Conservation (phyloP, 2,329 filamentous ascomycete species). For the Chalaropsis ovoidea region DNA sequence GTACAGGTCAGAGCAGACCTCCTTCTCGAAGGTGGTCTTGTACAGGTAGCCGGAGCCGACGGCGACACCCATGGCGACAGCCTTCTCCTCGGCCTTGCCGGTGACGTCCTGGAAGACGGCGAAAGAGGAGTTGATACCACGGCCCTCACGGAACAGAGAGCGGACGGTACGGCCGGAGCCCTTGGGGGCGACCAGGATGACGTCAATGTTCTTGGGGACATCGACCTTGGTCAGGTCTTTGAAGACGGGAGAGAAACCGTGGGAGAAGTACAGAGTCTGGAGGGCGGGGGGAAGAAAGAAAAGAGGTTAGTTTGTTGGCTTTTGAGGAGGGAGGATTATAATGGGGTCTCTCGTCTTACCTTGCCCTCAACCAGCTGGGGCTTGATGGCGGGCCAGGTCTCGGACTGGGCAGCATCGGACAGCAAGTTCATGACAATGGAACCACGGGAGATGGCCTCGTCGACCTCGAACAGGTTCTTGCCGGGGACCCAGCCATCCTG, state of each 20-base stretch:
- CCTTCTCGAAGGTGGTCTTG: constrained; percentile 99
- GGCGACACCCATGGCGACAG: constrained; percentile 89
- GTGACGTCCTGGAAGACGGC: constrained; percentile 98
- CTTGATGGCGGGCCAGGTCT: constrained; percentile 98
- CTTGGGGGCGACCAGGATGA: constrained; percentile 99
- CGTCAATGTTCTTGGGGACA: constrained; percentile 87
- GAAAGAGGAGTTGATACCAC: constrained; percentile 98
- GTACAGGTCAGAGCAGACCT: constrained; percentile 99
- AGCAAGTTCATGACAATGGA: constrained; percentile 99
- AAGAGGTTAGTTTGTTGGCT: not conserved
- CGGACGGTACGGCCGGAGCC: constrained; percentile 97
- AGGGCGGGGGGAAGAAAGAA: not conserved
- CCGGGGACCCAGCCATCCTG: constrained; percentile 97
- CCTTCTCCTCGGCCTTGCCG: constrained; percentile 96
- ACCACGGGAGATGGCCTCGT: constrained; percentile 86
- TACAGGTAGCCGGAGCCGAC: constrained; percentile 98
- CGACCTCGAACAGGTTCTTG: constrained; percentile 98
- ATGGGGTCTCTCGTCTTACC: constrained; percentile 42
- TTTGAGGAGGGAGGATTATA: not conserved
- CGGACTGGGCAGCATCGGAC: constrained; percentile 91
- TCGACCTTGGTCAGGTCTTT: constrained; percentile 99
- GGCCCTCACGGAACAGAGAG: constrained; percentile 96
- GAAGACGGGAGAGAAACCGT: constrained; percentile 99
- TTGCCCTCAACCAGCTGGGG: constrained; percentile 97
- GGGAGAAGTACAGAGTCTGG: constrained; percentile 98